Evolutionary conservation across 345 rosid genomes (phyloP).

Genomic region (Brassica nigra): DNA sequence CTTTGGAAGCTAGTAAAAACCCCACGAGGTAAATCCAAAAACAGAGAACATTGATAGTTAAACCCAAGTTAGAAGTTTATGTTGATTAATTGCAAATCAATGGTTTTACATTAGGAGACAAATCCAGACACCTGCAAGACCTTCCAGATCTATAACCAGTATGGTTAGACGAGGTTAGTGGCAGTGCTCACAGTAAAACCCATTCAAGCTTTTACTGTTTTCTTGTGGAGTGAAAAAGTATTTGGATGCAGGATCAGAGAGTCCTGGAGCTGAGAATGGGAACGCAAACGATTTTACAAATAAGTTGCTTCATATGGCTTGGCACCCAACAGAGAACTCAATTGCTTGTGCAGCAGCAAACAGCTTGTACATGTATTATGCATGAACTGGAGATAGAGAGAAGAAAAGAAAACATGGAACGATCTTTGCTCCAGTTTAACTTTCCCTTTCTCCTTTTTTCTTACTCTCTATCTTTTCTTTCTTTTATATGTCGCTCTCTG

Average conservation of each 20-base stretch:
- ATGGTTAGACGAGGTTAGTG: slow-evolving; percentile 90
- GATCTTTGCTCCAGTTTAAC: slow-evolving; percentile 30
- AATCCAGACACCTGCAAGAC: slow-evolving; percentile 89
- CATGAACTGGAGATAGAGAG: slow-evolving; percentile 46
- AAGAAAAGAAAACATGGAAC: slow-evolving; percentile 15
- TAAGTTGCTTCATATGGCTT: slow-evolving; percentile 93
- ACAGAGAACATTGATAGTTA: slow-evolving; percentile 2
- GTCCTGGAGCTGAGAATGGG: slow-evolving; percentile 81
- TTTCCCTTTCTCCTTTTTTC: slow-evolving; percentile 14
- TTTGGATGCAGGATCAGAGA: slow-evolving; percentile 73
- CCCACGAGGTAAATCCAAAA: slow-evolving; percentile 82
- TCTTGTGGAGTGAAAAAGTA: slow-evolving; percentile 4
- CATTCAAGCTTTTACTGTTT: neutral
- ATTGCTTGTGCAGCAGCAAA: slow-evolving; percentile 99
- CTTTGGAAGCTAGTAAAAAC: slow-evolving; percentile 99
- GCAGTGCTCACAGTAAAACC: neutral
- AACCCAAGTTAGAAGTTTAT: neutral
- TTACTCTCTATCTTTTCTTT: neutral
- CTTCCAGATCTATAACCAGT: slow-evolving; percentile 85
- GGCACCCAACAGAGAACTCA: slow-evolving; percentile 96
- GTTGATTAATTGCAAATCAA: slow-evolving; percentile 13
- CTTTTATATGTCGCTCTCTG: neutral
- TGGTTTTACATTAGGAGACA: slow-evolving; percentile 48
- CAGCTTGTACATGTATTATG: slow-evolving; percentile 99
- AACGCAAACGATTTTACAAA: slow-evolving; percentile 86